A percentile compares a stretch with the other conserved stretches of the same genome.
Conservation (phyloP, 2,329 filamentous ascomycete species). For the Didymella sp. region DNA sequence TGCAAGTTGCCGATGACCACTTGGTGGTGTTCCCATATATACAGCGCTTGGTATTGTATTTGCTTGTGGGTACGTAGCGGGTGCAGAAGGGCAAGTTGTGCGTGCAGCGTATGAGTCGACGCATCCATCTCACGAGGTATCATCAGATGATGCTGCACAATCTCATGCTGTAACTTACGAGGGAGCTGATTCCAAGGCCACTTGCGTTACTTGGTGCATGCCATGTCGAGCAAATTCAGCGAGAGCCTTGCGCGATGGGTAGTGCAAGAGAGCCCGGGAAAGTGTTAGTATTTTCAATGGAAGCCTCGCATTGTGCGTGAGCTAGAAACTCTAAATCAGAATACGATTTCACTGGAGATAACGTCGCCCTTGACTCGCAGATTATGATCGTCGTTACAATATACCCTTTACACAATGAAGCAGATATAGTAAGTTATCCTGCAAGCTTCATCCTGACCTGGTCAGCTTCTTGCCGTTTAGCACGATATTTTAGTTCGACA, state of each 20-base stretch:
- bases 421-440: no score
- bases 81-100: neutral
- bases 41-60: neutral
- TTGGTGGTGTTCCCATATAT: neutral
- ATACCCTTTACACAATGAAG: no score
- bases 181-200: neutral
- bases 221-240: no score
- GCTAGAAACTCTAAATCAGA: no score
- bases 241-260: neutral
- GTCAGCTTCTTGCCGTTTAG: no score
- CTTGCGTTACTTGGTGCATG: no score
- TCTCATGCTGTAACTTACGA: neutral
- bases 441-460: no score
- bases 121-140: neutral
- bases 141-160: neutral
- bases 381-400: no score
- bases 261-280: neutral
- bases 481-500: no score
- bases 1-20: neutral
- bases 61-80: neutral
- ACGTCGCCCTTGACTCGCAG: no score
- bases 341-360: no score
- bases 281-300: no score
- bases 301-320: neutral
- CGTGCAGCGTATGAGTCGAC: neutral